Evolutionary conservation across 1,284 basidiomycete genomes (phyloP).

Genomic region (Cystobasidium slooffiae): DNA sequence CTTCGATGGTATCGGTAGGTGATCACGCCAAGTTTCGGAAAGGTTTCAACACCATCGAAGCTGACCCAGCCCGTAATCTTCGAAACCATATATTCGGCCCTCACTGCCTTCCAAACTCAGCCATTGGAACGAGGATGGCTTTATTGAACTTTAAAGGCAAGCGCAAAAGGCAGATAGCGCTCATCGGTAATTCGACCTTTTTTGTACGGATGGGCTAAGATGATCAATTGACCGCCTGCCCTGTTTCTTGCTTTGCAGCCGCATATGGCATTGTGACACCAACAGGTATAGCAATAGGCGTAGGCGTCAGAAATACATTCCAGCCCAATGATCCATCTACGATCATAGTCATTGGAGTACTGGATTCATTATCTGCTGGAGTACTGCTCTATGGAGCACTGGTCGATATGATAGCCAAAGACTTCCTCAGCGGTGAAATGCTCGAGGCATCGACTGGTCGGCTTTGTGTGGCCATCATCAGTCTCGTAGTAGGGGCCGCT

Average conservation of each 20-base stretch:
- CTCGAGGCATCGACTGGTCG: not conserved
- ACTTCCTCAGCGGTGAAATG: constrained; percentile 21
- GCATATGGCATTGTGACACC: constrained; percentile 51
- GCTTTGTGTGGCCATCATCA: constrained; percentile 9
- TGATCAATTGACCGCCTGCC: constrained; percentile 48
- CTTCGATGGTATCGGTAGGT: constrained; percentile 21
- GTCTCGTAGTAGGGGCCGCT: constrained; percentile 16
- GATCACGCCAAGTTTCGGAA: too few species aligned
- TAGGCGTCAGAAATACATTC: constrained; percentile 54
- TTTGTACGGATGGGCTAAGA: too few species aligned
- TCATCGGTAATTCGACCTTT: not conserved
- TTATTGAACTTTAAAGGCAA: constrained; percentile 48
- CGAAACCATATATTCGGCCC: too few species aligned
- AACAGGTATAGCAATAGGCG: constrained; percentile 51
- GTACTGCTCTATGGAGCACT: not conserved
- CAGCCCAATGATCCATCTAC: constrained; percentile 54
- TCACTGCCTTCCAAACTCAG: too few species aligned
- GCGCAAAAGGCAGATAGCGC: constrained; percentile 41
- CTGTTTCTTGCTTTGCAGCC: constrained; percentile 44
- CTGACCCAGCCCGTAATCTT: too few species aligned
- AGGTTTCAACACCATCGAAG: too few species aligned
- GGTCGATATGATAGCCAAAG: not conserved
- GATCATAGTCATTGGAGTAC: constrained; percentile 53
- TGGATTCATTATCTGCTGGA: constrained; percentile 50
- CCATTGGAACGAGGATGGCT: constrained; percentile 52